Conservation (phyloP, 192 early-diverging fungal genomes). For the Linnemannia elongata region DNA sequence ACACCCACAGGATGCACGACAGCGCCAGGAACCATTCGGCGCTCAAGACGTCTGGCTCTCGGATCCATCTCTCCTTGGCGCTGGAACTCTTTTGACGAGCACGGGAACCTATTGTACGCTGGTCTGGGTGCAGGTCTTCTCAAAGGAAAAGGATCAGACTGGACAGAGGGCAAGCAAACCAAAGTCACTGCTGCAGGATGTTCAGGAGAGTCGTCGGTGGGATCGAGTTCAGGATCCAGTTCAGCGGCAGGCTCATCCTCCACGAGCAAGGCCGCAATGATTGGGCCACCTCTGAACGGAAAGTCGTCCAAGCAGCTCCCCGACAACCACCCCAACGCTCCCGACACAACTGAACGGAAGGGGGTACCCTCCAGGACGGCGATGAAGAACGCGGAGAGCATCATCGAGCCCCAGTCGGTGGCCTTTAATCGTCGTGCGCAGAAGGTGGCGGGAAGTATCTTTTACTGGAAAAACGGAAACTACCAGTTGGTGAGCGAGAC, state of each 20-base stretch:
- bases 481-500: conserved; percentile 35
- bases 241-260: background rate
- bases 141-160: background rate
- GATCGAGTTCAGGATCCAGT: conserved; percentile 1
- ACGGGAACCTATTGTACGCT: background rate
- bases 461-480: conserved; percentile 42
- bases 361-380: conserved; percentile 1
- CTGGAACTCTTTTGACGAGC: conserved; percentile 39
- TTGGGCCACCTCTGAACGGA: conserved; percentile 7
- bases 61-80: conserved; percentile 50
- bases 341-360: conserved; percentile 10
- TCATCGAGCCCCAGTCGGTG: conserved; percentile 29
- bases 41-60: conserved; percentile 31
- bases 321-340: conserved; percentile 39
- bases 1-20: conserved; percentile 22
- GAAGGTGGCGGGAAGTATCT: conserved; percentile 40
- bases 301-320: conserved; percentile 11
- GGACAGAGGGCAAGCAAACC: background rate
- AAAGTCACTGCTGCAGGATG: background rate
- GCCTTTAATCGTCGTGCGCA: conserved; percentile 47
- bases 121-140: background rate
- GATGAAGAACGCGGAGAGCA: conserved; percentile 16
- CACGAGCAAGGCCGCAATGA: background rate
- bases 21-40: conserved; percentile 23
- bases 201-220: background rate